These are phyloP conservation scores for Ensete glaucum DNA, from an alignment of 176 grass and related monocot genomes.

Conservation along the genomic window DNA sequence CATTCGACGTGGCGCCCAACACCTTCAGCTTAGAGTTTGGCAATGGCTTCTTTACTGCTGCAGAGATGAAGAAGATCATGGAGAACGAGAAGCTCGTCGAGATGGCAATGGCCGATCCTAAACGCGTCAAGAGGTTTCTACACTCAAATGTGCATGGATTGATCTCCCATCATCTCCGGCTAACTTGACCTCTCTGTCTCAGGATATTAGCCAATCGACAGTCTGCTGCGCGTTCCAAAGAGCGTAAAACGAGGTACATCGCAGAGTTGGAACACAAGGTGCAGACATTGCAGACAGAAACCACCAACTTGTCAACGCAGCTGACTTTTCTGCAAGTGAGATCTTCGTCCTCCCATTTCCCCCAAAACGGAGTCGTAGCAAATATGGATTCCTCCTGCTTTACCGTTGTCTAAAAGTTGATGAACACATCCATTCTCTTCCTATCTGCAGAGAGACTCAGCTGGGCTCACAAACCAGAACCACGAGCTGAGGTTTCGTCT, in stretches of 20 bases:
- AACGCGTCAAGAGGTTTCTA: constrained; percentile 77
- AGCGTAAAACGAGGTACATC: constrained; percentile 81
- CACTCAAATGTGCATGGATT: not conserved
- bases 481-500: constrained; percentile 90
- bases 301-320: constrained; percentile 80
- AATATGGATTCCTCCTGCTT: too few relatives aligned
- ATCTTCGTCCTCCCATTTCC: not conserved
- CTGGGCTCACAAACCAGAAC: constrained; percentile 58
- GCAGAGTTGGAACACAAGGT: constrained; percentile 95
- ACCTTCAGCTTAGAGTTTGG: constrained; percentile 93
- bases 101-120: constrained; percentile 92
- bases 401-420: too few relatives aligned
- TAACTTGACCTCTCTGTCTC: constrained; percentile 4
- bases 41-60: constrained; percentile 60
- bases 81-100: constrained; percentile 88
- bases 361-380: not conserved
- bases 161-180: not conserved
- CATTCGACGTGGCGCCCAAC: constrained; percentile 1
- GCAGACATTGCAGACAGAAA: constrained; percentile 82
- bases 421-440: too few relatives aligned
- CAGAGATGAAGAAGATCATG: constrained; percentile 98
- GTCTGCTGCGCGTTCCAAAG: constrained; percentile 93
- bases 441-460: constrained; percentile 53
- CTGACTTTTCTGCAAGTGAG: constrained; percentile 69
- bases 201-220: constrained; percentile 96